Evolutionary conservation across 306 rosid genomes (phyloP).

Genomic region (Citrullus colocynthis): DNA sequence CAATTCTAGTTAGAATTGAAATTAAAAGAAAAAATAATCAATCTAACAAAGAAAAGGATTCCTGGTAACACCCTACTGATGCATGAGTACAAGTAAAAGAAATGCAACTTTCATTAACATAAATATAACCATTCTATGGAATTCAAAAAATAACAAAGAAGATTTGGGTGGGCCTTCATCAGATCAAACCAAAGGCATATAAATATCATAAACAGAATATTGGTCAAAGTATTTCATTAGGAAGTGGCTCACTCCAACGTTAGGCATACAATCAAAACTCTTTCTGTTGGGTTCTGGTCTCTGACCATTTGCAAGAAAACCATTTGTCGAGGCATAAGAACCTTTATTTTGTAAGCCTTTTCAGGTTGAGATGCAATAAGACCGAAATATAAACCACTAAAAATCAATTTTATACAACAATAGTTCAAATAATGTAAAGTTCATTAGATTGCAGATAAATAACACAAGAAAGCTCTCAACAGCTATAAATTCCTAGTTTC

Average conservation of each 20-base stretch:
- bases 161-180: not conserved
- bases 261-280: not conserved
- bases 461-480: not conserved
- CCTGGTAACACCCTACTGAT: not conserved
- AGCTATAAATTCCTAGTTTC: not conserved
- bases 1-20: not conserved
- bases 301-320: not conserved
- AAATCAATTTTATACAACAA: not conserved
- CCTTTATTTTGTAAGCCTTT: not conserved
- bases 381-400: not conserved
- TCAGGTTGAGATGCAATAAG: not conserved
- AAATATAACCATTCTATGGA: not conserved
- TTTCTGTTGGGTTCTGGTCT: not conserved
- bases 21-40: not conserved
- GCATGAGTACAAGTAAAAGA: not conserved
- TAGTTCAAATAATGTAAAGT: not conserved
- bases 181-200: not conserved
- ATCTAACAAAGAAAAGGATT: not conserved
- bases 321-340: not conserved
- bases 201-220: not conserved
- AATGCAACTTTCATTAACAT: not conserved
- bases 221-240: not conserved
- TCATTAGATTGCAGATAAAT: not conserved
- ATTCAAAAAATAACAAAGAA: not conserved
- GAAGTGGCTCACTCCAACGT: not conserved